Evolutionary conservation across 225 moss, liverwort and hornwort species (phyloP).

Genomic region (Pleurozium schreberi): DNA sequence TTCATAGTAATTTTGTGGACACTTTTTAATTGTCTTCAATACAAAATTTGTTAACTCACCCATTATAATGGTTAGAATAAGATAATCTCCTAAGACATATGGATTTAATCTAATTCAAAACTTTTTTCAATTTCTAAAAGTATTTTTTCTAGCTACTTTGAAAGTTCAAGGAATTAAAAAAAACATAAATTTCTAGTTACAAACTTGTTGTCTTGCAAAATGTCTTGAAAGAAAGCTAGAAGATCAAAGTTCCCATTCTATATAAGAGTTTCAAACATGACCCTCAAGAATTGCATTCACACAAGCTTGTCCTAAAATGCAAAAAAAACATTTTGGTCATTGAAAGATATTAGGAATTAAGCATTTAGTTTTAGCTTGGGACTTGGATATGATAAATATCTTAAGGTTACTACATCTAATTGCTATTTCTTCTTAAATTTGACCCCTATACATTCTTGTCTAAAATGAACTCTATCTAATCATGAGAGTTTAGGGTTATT

Average conservation of each 20-base stretch:
- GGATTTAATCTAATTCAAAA: no score
- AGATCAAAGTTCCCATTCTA: no score
- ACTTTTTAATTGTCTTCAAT: neutral
- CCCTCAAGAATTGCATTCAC: no score
- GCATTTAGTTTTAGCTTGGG: neutral
- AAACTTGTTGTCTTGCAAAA: no score
- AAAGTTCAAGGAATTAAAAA: no score
- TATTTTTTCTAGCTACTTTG: no score
- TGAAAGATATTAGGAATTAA: neutral
- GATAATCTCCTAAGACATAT: neutral
- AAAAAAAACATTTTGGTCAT: neutral
- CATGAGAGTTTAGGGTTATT: accelerated
- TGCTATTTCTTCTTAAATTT: accelerated
- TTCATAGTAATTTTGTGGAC: neutral
- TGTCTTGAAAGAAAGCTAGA: no score
- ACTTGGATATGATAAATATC: neutral
- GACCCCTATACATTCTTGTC: no score
- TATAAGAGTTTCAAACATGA: neutral
- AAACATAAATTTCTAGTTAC: no score
- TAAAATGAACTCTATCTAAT: neutral
- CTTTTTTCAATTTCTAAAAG: no score
- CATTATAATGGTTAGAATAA: neutral
- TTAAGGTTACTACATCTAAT: no score
- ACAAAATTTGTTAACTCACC: neutral
- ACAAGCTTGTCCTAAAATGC: accelerated